phyloP scores from a whole-genome alignment of 352 stramenopile genomes.

The Globisporangium orthogonon region DNA sequence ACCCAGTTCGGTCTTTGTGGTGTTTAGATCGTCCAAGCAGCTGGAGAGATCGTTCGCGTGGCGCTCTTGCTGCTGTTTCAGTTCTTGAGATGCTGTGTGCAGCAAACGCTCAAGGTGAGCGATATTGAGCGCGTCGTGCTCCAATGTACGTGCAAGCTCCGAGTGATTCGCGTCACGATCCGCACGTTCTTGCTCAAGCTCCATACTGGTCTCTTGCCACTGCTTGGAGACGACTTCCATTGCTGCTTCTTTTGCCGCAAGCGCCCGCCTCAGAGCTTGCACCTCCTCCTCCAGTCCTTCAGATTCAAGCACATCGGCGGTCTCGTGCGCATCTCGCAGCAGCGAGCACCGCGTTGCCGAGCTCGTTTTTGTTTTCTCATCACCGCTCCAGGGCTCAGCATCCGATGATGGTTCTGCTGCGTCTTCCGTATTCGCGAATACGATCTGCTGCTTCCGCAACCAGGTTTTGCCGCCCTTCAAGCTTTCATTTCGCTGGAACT shows the following conservation, averaged over 20 bases:
- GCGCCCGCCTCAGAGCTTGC: background rate
- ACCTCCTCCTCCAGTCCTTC: background rate
- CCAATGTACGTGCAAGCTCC: background rate
- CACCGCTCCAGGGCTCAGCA: background rate
- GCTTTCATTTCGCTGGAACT: slow-evolving; percentile 16
- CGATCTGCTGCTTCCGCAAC: slow-evolving; percentile 11
- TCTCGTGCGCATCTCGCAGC: background rate
- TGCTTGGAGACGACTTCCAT: background rate
- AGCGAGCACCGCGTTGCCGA: slow-evolving; percentile 2
- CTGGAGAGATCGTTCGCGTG: background rate
- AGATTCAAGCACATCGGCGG: background rate
- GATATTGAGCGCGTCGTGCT: background rate
- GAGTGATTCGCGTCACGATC: background rate
- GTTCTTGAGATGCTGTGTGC: slow-evolving; percentile 2
- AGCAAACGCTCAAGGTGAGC: background rate
- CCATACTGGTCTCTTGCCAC: background rate
- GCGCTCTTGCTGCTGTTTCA: slow-evolving; percentile 6
- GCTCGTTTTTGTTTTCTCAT: background rate
- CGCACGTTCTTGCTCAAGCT: background rate
- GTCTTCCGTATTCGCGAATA: background rate
- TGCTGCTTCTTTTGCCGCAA: background rate
- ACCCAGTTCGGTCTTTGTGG: background rate
- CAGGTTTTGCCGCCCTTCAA: slow-evolving; percentile 7
- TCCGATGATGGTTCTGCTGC: background rate
- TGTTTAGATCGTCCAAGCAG: background rate